A percentile compares a stretch with the other conserved stretches of the same genome.
Conservation (phyloP, 352 stramenopile genomes). For the Pythium vanterpoolii region DNA sequence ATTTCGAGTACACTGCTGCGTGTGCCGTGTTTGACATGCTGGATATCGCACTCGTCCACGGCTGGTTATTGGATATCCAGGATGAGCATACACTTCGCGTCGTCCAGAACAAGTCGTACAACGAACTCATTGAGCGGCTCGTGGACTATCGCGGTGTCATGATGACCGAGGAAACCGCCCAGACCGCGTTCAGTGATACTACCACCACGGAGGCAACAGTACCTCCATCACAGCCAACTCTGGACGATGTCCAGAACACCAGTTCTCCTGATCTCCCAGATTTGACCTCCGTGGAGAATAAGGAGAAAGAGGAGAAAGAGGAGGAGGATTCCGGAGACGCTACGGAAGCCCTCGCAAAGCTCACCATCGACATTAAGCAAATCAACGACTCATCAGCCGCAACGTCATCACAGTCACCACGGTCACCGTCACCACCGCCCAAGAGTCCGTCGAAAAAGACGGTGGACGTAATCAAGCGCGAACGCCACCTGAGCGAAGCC, state of each 20-base stretch:
- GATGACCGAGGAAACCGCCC: constrained; percentile 45
- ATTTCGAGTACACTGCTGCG: constrained; percentile 95
- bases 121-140: constrained; percentile 95
- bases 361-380: constrained; percentile 42
- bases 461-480: constrained; percentile 69
- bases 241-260: neutral
- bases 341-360: constrained; percentile 4
- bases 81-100: constrained; percentile 78
- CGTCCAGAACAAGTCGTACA: constrained; percentile 94
- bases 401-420: constrained; percentile 19
- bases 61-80: constrained; percentile 95
- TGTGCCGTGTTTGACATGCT: constrained; percentile 96
- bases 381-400: constrained; percentile 11
- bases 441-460: constrained; percentile 71
- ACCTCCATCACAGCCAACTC: neutral
- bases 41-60: constrained; percentile 94
- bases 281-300: neutral
- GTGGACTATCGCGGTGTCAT: constrained; percentile 85
- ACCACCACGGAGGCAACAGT: neutral
- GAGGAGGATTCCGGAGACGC: neutral
- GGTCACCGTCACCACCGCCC: constrained; percentile 29
- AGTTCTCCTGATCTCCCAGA: neutral
- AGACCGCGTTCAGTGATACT: neutral
- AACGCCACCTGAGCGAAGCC: constrained; percentile 68
- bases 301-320: neutral